Base-by-base conservation (phyloP, 1,284 basidiomycete species). In the Ceratobasidium sp. region DNA sequence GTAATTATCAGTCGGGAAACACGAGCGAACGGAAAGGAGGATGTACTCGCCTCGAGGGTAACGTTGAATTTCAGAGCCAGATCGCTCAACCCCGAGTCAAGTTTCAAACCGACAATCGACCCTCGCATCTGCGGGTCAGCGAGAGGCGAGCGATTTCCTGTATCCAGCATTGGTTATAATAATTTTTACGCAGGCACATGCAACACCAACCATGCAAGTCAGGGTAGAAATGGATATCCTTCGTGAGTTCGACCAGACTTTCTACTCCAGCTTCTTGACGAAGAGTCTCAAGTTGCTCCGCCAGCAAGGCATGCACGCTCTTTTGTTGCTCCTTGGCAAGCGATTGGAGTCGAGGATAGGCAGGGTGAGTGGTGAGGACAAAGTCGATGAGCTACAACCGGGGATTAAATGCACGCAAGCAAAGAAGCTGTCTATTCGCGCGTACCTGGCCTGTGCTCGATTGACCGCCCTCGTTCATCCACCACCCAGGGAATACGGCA, bases 401-500 rank as follows among this genome's bases (percentile, higher is more conserved):
- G 21, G 28, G 1, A 21, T 36, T 26, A 41, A 41, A 46, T 26
- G 26, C 21, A 64, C 14, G 14, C 14, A 6, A 39, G 36, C 43
- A 36, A 34, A 12, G 36, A 46, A 46, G 73, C 59, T 45, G 9
- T 14, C 30, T 73, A 52, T 64, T 14, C 23, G 14, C 21, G 72
- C 79, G 67, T 73, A 89, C 90, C 83, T 97, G 96, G n/a, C 97
- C 97, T 0, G 97, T 99, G 0, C 96, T 97, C 21, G 95, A 97
- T 81, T 99, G 97, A 0, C 97, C 97, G 48, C 97, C 97, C 82
- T 99, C 97, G 78, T 97, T 99, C 95, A 98, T 98, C 97, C 97
- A 96, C 90, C 92, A 95, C 14, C 90, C 94, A 32, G 91, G 91
- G 83, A 98, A 97, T 30, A 97, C 87, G 18, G 92, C 88, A 78